Evolutionary conservation across 805 yeast genomes (phyloP), one percentile per base, ranked within the genome.

Genomic region (Lipomyces yamanashiensis): DNA sequence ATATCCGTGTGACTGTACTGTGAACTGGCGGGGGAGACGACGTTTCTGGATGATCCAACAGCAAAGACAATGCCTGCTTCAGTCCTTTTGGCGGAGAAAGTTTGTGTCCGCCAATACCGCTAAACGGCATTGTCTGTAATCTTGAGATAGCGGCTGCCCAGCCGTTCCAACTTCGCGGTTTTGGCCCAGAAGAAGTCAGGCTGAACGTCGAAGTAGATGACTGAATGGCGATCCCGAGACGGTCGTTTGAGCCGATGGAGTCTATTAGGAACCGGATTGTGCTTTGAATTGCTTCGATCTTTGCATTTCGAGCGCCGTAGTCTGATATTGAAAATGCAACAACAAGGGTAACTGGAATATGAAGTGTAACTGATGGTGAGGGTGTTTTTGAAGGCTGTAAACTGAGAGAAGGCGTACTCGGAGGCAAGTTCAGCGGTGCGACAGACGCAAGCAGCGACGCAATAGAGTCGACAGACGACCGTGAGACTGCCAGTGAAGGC

Each of bases 291-390:
- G 33, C 7, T 23, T 28, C 13, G 34, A 21, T 44, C 36, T 55
- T 50, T 13, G 66, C 40, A 43, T 34, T 39, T 23, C 54, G n/a
- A 15, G 28, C 34, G 28, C 39, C 7, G 21, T 44, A 40, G 34
- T 47, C 43, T n/a, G 51, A 54, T 5, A 53, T 17, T 12, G 67
- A 66, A 3, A 63, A 28, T 15, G 59, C 62, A 12, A 63, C 40
- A 23, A 63, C 62, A 13, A 62, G 6, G 56, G 55, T 62, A 23
- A 62, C 50, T 5, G 66, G 60, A 13, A 58, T 63, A 50, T 63
- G 66, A 9, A 43, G 54, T 2, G 51, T 36, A 5, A n/a, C 23
- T 15, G 47, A n/a, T 43, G 19, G 47, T 21, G 47, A 43, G n/a
- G 47, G 21, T 43, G 21, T 2, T 17, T 43, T 19, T n/a, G 19